These are phyloP conservation scores for Trichocomaceae sp. DNA, from an alignment of 2,329 filamentous ascomycete genomes.

Conservation along the genomic window DNA sequence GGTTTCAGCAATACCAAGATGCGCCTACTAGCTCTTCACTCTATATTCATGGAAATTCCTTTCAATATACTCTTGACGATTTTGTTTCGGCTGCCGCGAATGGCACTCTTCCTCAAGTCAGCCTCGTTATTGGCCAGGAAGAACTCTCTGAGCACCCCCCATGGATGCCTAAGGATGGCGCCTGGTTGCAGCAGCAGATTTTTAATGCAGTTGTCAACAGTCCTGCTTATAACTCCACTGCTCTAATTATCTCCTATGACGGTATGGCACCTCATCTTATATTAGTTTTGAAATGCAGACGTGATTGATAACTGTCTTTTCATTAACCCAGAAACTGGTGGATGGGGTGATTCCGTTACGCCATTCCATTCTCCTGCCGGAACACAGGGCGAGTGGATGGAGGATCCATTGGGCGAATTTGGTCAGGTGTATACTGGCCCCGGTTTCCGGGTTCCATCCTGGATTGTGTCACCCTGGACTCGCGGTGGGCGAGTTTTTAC, in stretches of 20 bases:
- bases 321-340: conserved; percentile 42
- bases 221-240: conserved; percentile 45
- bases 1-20: conserved; percentile 49
- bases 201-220: conserved; percentile 47
- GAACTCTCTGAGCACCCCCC: conserved; percentile 51
- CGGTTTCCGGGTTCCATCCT: conserved; percentile 48
- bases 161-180: conserved; percentile 48
- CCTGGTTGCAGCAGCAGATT: conserved; percentile 49
- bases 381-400: conserved; percentile 49
- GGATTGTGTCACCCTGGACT: conserved; percentile 52
- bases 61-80: conserved; percentile 38
- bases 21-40: conserved; percentile 38
- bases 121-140: conserved; percentile 44
- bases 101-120: conserved; percentile 47
- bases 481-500: conserved; percentile 49
- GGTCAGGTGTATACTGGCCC: conserved; percentile 42
- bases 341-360: conserved; percentile 51
- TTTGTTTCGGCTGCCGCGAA: conserved; percentile 48
- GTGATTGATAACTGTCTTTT: background rate
- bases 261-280: conserved; percentile 27
- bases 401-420: conserved; percentile 39
- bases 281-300: background rate
- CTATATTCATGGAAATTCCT: conserved; percentile 43
- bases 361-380: conserved; percentile 46
- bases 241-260: conserved; percentile 31